phyloP scores from a whole-genome alignment of 441 rosid species.

The Populus hybrid region DNA sequence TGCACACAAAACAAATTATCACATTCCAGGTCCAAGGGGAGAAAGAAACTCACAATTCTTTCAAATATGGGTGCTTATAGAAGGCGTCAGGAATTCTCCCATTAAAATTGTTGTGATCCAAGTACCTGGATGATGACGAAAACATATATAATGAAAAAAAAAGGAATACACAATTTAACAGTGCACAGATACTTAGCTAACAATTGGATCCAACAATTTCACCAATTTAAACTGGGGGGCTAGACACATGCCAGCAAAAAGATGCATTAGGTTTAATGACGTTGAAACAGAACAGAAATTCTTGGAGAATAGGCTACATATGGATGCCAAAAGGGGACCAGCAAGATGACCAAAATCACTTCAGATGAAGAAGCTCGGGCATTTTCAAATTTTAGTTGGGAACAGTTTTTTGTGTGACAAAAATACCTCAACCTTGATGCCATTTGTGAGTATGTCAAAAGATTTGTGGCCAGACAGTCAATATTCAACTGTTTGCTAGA shows the following conservation, averaged over 20 bases:
- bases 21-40: not conserved
- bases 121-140: conserved; percentile 44
- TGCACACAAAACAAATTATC: not conserved
- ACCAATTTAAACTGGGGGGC: not conserved
- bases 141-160: too few species aligned
- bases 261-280: not conserved
- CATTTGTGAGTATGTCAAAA: not conserved
- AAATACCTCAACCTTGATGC: not conserved
- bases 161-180: not conserved
- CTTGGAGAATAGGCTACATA: not conserved
- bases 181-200: not conserved
- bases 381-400: not conserved
- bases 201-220: not conserved
- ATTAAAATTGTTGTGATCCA: conserved; percentile 77
- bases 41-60: conserved; percentile 60
- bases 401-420: not conserved
- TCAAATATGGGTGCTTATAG: conserved; percentile 63
- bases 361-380: not conserved
- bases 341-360: not conserved
- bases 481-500: not conserved
- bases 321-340: not conserved
- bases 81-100: conserved; percentile 72
- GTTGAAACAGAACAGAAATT: not conserved
- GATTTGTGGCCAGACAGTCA: not conserved
- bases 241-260: not conserved